Base-by-base conservation (phyloP, 805 yeast genomes). In the Metschnikowia continentalis region DNA sequence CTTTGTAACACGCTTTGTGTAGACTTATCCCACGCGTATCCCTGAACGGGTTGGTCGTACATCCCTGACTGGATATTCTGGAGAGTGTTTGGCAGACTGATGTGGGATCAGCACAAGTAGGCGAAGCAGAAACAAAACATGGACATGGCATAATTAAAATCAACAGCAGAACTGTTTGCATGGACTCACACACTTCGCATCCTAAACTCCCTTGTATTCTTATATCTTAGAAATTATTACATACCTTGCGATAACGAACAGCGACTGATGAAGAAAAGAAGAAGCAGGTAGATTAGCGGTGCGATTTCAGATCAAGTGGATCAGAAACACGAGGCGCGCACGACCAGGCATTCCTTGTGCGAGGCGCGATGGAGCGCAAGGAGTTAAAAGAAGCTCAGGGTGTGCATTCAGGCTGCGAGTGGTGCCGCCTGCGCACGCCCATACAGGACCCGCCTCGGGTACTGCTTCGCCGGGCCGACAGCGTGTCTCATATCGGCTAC, bases 241-340 rank as follows among this genome's bases (percentile, higher is more conserved):
- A 58, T 58, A 58, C 61, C 60, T 58, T 55, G 56, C 59, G 58
- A 57, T 54, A 57, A 58, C 61, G 46, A 51, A 53, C 60, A 58
- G 58, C 57, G 58, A 53, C 55, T 41, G 47, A 35, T 42, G 49
- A 51, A 51, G 52, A 52, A 54, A 54, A 54, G 54, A 47, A 49
- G 51, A 45, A 42, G 46, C 33, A 19, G 37, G n/a, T 40, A 42
- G 40, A 47, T 41, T 52, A 45, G 38, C 39, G 46, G 52, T 46
- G 57, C 50, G 53, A 42, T 48, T 41, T 43, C 41, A 32, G 48
- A 47, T 48, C 40, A 51, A 46, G 46, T 35, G 48, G 42, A 42
- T 46, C 50, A 35, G 41, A 33, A 37, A 32, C 48, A 46, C 59
- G 59, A 55, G 59, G 51, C 51, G 49, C 51, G 48, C 59, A 55